Percentiles rank a stretch among this genome's conserved stretches.
phyloP scores from a whole-genome alignment of 345 rosid species.

The Leavenworthia alabamica region DNA sequence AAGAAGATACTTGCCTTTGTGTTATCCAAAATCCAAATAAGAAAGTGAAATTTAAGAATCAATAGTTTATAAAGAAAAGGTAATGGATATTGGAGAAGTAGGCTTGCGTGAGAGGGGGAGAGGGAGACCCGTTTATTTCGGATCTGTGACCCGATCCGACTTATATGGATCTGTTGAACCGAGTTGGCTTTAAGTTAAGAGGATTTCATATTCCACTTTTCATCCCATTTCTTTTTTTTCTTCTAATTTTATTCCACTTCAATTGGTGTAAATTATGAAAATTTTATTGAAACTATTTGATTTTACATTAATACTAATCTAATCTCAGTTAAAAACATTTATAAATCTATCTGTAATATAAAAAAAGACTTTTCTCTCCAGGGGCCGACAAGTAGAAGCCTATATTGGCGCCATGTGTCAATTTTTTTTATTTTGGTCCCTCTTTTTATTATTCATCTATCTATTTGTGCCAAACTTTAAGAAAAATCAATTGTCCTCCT shows the following conservation, averaged over 20 bases:
- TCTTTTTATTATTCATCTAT: too few relatives aligned
- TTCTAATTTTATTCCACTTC: not conserved
- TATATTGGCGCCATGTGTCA: too few relatives aligned
- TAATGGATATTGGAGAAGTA: not conserved
- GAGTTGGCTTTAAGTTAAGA: not conserved
- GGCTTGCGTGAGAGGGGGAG: not conserved
- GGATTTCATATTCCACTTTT: not conserved
- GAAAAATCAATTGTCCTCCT: too few relatives aligned
- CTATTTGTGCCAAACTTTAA: too few relatives aligned
- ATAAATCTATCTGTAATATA: too few relatives aligned
- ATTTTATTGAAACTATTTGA: not conserved
- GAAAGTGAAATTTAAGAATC: not conserved
- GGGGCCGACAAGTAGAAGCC: too few relatives aligned
- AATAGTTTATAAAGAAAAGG: not conserved
- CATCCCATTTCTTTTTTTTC: not conserved
- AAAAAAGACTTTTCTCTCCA: too few relatives aligned
- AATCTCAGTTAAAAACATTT: not conserved
- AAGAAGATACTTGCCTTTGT: constrained; percentile 33
- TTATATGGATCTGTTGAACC: constrained; percentile 7
- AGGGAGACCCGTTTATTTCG: constrained; percentile 19
- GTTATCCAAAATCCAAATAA: constrained; percentile 13
- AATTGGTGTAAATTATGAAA: not conserved
- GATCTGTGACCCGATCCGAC: too few relatives aligned
- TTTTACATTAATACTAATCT: not conserved
- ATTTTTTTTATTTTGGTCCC: too few relatives aligned